phyloP scores from a whole-genome alignment of 768 basidiomycete genomes.

The Boletus rufocinnamomeus region DNA sequence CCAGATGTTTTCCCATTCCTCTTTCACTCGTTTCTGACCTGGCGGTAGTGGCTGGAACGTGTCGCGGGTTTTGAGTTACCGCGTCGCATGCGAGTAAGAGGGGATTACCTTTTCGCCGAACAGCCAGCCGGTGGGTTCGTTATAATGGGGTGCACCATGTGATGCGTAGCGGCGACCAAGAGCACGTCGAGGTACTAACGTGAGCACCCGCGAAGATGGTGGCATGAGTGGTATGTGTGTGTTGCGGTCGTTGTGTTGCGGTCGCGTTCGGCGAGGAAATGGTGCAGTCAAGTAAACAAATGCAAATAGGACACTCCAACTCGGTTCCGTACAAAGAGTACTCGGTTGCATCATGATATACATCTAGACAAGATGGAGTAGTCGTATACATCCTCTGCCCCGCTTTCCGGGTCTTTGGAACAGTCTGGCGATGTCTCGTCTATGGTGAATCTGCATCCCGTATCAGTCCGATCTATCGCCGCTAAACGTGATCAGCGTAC shows the following conservation, averaged over 20 bases:
- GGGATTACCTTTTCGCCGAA: slow-evolving; percentile 82
- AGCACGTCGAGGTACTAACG: slow-evolving; percentile 23
- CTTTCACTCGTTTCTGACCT: slow-evolving; percentile 83
- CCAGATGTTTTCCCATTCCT: slow-evolving; percentile 92
- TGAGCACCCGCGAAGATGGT: slow-evolving; percentile 46
- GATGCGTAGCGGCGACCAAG: slow-evolving; percentile 57
- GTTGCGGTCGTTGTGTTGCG: not conserved
- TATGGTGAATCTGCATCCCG: slow-evolving; percentile 47
- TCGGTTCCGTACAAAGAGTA: not conserved
- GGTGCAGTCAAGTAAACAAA: slow-evolving; percentile 21
- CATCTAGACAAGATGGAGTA: slow-evolving; percentile 42
- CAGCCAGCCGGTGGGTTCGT: slow-evolving; percentile 84
- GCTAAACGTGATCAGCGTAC: slow-evolving; percentile 38
- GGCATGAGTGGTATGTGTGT: slow-evolving; percentile 39
- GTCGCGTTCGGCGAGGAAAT: slow-evolving; percentile 6
- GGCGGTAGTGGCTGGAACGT: slow-evolving; percentile 63
- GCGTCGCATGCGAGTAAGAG: not conserved
- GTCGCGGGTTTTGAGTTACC: slow-evolving; percentile 2
- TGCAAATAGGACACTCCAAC: slow-evolving; percentile 20
- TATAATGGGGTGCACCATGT: slow-evolving; percentile 79
- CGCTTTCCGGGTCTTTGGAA: slow-evolving; percentile 28
- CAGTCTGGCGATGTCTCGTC: slow-evolving; percentile 57
- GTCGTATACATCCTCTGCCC: slow-evolving; percentile 36
- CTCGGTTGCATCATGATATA: slow-evolving; percentile 7
- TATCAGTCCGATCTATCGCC: slow-evolving; percentile 7